Percentiles rank a stretch among this genome's conserved stretches.
phyloP scores from a whole-genome alignment of 352 stramenopile species.

The Phytopythium litorale region DNA sequence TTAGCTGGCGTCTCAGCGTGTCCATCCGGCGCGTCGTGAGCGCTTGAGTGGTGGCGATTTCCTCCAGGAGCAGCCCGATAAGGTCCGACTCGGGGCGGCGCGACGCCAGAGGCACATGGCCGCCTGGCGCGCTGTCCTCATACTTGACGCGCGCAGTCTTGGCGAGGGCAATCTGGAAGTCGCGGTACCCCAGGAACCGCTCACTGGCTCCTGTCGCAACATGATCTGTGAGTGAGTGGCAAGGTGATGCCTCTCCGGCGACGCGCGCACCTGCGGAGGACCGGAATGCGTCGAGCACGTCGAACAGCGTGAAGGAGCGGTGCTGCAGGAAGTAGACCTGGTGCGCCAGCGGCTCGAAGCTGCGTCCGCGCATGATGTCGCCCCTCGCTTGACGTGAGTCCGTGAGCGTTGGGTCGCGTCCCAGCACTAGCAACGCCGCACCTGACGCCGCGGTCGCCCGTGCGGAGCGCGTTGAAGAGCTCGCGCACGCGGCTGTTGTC shows the following conservation, averaged over 20 bases:
- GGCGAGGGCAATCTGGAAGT: conserved; percentile 51
- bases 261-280: conserved; percentile 36
- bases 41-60: conserved; percentile 12
- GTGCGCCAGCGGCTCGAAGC: conserved; percentile 37
- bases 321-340: conserved; percentile 69
- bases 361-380: conserved; percentile 9
- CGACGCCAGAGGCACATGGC: conserved; percentile 3
- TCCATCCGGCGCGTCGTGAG: conserved; percentile 26
- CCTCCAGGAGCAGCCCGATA: conserved; percentile 24
- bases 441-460: conserved; percentile 49
- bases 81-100: conserved; percentile 24
- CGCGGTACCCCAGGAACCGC: conserved; percentile 42
- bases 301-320: conserved; percentile 54
- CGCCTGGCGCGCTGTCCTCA: not conserved
- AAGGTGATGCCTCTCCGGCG: not conserved
- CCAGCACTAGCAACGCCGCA: not conserved
- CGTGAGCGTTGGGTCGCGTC: not conserved
- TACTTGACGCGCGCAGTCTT: conserved; percentile 35
- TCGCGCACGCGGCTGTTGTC: conserved; percentile 40
- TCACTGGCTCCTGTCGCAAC: conserved; percentile 29
- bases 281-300: conserved; percentile 57
- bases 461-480: conserved; percentile 49
- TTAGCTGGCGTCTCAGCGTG: conserved; percentile 40
- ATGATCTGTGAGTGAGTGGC: not conserved
- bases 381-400: not conserved